A percentile compares a stretch with the other conserved stretches of the same genome.
phyloP scores from a whole-genome alignment of 768 basidiomycete species.

The Hericium alpestre region DNA sequence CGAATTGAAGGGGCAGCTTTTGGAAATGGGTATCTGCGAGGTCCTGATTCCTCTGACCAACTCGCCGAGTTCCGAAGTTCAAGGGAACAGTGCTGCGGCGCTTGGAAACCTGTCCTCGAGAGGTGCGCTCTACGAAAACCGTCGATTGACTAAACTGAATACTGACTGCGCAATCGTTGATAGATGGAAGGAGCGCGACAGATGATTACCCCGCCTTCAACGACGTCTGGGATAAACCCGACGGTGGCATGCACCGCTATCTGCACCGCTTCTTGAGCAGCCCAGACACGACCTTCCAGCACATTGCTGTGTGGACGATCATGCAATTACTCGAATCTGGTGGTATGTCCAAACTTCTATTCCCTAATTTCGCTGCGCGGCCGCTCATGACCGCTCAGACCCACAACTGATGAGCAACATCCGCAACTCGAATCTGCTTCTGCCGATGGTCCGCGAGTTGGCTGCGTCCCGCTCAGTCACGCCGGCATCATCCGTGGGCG shows the following conservation, averaged over 20 bases:
- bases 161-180: constrained; percentile 2
- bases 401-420: constrained; percentile 85
- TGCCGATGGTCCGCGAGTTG: constrained; percentile 80
- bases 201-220: constrained; percentile 97
- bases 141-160: not conserved
- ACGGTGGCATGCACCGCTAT: constrained; percentile 94
- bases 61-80: constrained; percentile 93
- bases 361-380: not conserved
- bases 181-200: constrained; percentile 63
- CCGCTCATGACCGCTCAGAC: constrained; percentile 36
- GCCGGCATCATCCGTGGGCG: constrained; percentile 57
- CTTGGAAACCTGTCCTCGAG: constrained; percentile 96
- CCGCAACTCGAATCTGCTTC: constrained; percentile 68
- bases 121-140: constrained; percentile 34
- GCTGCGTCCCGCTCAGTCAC: constrained; percentile 62
- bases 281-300: constrained; percentile 94
- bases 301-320: constrained; percentile 99
- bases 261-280: constrained; percentile 89
- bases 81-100: constrained; percentile 96
- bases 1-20: constrained; percentile 88
- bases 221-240: constrained; percentile 95
- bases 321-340: constrained; percentile 96
- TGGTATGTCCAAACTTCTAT: constrained; percentile 32
- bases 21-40: constrained; percentile 98
- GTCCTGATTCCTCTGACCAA: constrained; percentile 95